Conservation (phyloP, 352 stramenopile genomes). For the Globisporangium echinulatum region DNA sequence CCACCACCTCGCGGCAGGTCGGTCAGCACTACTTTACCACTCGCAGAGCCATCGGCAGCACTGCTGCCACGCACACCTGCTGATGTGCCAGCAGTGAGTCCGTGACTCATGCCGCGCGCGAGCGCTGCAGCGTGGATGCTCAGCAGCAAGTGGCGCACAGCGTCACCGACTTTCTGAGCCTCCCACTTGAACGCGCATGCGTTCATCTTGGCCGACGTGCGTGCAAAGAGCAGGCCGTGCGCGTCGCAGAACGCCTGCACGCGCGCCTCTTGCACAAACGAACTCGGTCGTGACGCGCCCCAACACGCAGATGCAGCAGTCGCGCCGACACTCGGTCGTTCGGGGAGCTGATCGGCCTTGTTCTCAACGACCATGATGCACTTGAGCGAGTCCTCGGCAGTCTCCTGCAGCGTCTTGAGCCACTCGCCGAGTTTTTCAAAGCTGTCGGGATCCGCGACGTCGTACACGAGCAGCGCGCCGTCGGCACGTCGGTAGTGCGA, state of each 20-base stretch:
- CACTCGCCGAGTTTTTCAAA: slow-evolving; percentile 86
- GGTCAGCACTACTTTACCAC: slow-evolving; percentile 10
- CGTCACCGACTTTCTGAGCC: slow-evolving; percentile 37
- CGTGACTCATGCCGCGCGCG: slow-evolving; percentile 14
- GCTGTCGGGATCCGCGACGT: slow-evolving; percentile 80
- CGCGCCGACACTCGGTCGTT: neutral
- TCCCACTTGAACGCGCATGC: slow-evolving; percentile 48
- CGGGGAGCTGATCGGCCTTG: slow-evolving; percentile 78
- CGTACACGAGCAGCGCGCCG: slow-evolving; percentile 88
- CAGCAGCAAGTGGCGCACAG: slow-evolving; percentile 49
- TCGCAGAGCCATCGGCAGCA: neutral
- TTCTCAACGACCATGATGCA: slow-evolving; percentile 88
- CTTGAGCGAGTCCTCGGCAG: slow-evolving; percentile 79
- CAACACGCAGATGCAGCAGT: no score
- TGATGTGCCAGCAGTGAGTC: neutral
- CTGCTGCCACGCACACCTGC: neutral
- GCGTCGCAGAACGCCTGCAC: slow-evolving; percentile 51
- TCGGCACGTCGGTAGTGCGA: slow-evolving; percentile 83
- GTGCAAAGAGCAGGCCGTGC: slow-evolving; percentile 53
- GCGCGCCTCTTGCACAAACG: slow-evolving; percentile 38
- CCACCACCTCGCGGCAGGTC: neutral
- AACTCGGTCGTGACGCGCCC: slow-evolving; percentile 9
- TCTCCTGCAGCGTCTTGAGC: slow-evolving; percentile 84
- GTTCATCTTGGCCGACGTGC: slow-evolving; percentile 65
- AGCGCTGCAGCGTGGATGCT: slow-evolving; percentile 47